Conservation (phyloP, 441 rosid genomes). For the Rhodomyrtus psidioides region DNA sequence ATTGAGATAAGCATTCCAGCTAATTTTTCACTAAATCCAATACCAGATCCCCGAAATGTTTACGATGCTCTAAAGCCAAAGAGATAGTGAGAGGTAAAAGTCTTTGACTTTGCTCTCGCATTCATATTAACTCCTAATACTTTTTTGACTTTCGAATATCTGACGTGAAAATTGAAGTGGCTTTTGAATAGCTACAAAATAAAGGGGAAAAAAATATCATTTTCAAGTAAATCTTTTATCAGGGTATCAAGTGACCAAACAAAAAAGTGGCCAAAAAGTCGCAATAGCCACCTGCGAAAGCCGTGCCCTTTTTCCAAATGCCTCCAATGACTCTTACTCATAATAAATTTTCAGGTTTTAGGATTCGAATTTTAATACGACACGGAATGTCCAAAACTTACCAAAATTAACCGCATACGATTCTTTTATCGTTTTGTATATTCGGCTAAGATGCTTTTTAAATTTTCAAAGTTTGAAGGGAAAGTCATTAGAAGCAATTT, state of each 20-base stretch:
- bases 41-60: not conserved
- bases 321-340: fast-evolving
- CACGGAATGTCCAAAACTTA: not conserved
- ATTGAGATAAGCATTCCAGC: not conserved
- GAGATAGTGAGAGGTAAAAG: not conserved
- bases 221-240: not conserved
- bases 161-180: not conserved
- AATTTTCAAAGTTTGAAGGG: fast-evolving
- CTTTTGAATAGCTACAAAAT: not conserved
- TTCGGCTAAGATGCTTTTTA: not conserved
- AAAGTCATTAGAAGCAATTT: not conserved
- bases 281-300: not conserved
- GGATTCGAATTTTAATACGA: not conserved
- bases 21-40: not conserved
- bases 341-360: not conserved
- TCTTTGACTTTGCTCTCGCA: not conserved
- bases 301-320: not conserved
- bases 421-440: not conserved
- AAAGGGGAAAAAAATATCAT: not conserved
- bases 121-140: not conserved
- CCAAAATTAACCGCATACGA: not conserved
- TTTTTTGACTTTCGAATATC: not conserved
- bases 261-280: not conserved
- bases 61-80: not conserved
- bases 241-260: not conserved